Base-by-base conservation (phyloP, 331 rosid genomes). In the Telfairia occidentalis region DNA sequence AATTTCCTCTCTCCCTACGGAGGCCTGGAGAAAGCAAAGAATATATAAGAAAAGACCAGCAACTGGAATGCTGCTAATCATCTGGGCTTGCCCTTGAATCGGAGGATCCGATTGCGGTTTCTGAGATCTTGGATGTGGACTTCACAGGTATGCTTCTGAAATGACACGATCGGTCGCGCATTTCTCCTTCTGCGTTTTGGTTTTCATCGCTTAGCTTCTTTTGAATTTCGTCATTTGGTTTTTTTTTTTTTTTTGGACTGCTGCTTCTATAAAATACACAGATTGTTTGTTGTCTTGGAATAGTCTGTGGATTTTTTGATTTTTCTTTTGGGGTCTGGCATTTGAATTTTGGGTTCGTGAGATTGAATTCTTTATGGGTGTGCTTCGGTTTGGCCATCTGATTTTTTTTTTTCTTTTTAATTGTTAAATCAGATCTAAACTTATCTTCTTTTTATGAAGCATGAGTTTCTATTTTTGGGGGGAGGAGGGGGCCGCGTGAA, bases 401-500 rank as follows among this genome's bases (percentile, higher is more conserved):
- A 81, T 74, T 80, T 82, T 53, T 76, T 78, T 78, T 82, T 74
- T 35, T 70, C 74, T 78, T 58, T 78, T 79, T 78, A 80, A 78
- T 38, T 78, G 50, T 49, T 80, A 69, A 89, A 77, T 83, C 97
- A 86, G 99, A 95, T 95, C 99, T 90, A 78, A 75, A 76, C 38
- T 23, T 73, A 29, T 80, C 64, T 83, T 75, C 63, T 73, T 49
- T 81, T 18, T 82, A 59, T 84, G 77, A 43, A 77, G 84, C 81
- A 48, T 73, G 83, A 78, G 81, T 79, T 85, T 83, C 79, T 90
- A 76, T 79, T 73, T 80, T 79, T 52, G 76, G 64, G 73, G 37
- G 18, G 75, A 73, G 55, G 76, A 66, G 64, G 74, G 46, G 21
- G 75, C 77, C 42, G 78, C 67, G 77, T 76, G 59, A 85, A 78